These are phyloP conservation scores for Kregervanrija fluxuum DNA, from an alignment of 805 yeast genomes.

Conservation along the genomic window DNA sequence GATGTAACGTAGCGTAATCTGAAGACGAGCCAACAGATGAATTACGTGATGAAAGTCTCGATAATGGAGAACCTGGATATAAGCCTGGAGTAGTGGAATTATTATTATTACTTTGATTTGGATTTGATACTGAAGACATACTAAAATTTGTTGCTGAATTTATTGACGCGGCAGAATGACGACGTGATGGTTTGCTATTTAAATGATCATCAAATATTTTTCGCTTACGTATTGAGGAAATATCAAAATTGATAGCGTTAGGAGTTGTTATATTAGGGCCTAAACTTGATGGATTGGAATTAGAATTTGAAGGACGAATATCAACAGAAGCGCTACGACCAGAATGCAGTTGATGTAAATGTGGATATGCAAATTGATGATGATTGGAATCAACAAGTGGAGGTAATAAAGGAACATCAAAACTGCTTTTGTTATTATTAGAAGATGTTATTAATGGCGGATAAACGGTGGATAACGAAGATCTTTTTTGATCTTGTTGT, in stretches of 20 bases:
- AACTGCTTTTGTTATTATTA: too few species aligned
- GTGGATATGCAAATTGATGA: too few species aligned
- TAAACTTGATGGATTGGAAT: too few species aligned
- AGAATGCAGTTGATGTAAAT: not conserved
- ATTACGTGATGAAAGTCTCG: conserved; percentile 25
- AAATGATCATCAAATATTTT: conserved; percentile 20
- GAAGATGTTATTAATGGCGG: too few species aligned
- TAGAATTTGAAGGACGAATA: conserved; percentile 4
- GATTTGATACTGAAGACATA: conserved; percentile 4
- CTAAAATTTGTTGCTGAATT: conserved; percentile 5
- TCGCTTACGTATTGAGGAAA: conserved; percentile 20
- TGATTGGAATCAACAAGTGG: too few species aligned
- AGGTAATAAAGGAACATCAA: too few species aligned
- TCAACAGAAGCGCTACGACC: conserved; percentile 22
- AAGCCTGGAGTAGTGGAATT: not conserved
- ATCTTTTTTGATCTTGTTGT: too few species aligned
- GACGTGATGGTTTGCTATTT: conserved; percentile 17
- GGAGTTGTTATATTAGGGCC: not conserved
- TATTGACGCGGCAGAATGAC: conserved; percentile 29
- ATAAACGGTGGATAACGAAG: too few species aligned
- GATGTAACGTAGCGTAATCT: conserved; percentile 21
- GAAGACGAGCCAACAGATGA: conserved; percentile 19
- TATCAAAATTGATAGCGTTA: not conserved
- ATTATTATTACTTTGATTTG: conserved; percentile 4
- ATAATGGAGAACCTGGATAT: conserved; percentile 19